Conservation (phyloP, 2,329 filamentous ascomycete species). For the Xenoacremonium recifei region DNA sequence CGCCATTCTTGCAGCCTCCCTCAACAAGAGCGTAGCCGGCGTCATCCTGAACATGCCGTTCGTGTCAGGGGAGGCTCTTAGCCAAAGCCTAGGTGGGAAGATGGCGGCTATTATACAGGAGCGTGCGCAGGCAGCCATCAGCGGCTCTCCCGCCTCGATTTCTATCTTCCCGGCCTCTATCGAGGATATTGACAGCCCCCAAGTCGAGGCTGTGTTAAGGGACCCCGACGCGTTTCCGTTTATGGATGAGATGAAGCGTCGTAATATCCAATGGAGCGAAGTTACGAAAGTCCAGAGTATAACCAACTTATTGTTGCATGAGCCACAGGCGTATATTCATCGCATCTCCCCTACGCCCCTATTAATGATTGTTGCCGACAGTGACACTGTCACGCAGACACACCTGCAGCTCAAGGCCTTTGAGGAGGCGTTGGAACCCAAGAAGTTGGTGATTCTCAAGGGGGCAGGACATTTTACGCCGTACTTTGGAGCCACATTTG, state of each 20-base stretch:
- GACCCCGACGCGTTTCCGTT: no score
- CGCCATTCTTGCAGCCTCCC: no score
- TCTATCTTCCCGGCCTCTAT: no score
- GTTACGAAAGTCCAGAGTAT: neutral
- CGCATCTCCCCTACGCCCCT: conserved; percentile 2
- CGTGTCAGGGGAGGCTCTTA: no score
- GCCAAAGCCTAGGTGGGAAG: no score
- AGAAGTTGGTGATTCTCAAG: neutral
- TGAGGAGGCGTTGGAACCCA: neutral
- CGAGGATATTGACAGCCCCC: no score
- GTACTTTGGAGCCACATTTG: neutral
- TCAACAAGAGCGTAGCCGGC: no score
- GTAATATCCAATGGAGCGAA: neutral
- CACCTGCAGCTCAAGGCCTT: neutral
- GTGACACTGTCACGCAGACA: neutral
- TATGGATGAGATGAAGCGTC: conserved; percentile 7
- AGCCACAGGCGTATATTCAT: conserved; percentile 1
- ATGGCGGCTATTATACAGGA: no score
- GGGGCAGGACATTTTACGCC: conserved; percentile 1
- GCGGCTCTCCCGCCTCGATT: no score
- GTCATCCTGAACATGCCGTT: no score
- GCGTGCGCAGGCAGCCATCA: no score
- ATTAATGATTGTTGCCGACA: conserved; percentile 1
- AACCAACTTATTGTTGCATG: neutral
- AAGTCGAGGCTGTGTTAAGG: no score